Conservation (phyloP, 2,329 filamentous ascomycete species). For the Apiospora kogelbergensis region DNA sequence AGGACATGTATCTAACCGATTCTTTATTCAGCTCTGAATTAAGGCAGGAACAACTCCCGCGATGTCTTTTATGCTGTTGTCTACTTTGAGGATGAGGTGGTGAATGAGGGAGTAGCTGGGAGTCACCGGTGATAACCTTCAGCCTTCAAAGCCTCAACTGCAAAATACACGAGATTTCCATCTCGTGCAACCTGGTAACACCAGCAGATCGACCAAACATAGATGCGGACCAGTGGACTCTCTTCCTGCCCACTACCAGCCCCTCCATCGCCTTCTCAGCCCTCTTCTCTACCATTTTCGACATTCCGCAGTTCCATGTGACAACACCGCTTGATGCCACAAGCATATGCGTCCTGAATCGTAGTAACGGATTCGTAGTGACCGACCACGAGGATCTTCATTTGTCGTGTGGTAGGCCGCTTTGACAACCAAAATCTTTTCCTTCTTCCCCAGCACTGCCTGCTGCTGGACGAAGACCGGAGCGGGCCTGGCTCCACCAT, state of each 20-base stretch:
- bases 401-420: neutral
- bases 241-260: neutral
- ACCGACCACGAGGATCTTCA: neutral
- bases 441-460: neutral
- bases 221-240: neutral
- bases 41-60: neutral
- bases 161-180: neutral
- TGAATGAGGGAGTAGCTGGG: neutral
- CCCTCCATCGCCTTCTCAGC: neutral
- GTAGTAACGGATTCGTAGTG: neutral
- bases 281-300: neutral
- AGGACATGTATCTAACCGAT: neutral
- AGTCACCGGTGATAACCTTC: neutral
- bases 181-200: neutral
- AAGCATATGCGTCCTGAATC: neutral
- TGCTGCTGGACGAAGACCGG: neutral
- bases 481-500: neutral
- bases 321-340: neutral
- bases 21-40: slow-evolving; percentile 2
- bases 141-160: neutral
- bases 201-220: neutral
- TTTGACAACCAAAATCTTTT: neutral
- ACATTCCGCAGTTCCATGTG: neutral
- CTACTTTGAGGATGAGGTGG: neutral
- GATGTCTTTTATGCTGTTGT: neutral